Evolutionary conservation across 768 basidiomycete genomes (phyloP).

Genomic region (Podaxis sp.): DNA sequence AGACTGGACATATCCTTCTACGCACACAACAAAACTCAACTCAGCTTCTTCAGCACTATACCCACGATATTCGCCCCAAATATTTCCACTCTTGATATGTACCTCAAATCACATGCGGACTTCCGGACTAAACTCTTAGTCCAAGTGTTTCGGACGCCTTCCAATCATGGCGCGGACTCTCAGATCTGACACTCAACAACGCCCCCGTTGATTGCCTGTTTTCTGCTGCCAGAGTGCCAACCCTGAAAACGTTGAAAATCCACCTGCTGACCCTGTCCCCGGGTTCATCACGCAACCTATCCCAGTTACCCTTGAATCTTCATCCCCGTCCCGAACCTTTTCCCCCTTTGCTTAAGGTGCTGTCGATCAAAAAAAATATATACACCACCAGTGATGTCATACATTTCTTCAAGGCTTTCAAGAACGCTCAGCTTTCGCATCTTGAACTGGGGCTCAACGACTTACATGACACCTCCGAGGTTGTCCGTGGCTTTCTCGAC

Average conservation of each 20-base stretch:
- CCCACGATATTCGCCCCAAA: neutral
- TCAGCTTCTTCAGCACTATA: neutral
- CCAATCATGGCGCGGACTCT: neutral
- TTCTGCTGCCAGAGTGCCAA: neutral
- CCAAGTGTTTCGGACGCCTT: neutral
- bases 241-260: neutral
- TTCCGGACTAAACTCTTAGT: neutral
- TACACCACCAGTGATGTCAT: neutral
- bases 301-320: neutral
- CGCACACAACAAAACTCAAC: neutral
- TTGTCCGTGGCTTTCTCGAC: neutral
- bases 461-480: neutral
- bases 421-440: neutral
- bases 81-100: neutral
- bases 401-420: neutral
- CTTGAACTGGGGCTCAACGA: neutral
- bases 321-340: neutral
- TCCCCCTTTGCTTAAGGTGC: neutral
- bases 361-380: neutral
- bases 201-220: neutral
- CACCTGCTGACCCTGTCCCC: neutral
- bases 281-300: neutral
- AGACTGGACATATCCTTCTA: neutral
- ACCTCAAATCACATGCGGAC: neutral
- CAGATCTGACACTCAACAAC: neutral